Base-by-base conservation (phyloP, 495 filamentous ascomycete species). In the Penicillium lividum region DNA sequence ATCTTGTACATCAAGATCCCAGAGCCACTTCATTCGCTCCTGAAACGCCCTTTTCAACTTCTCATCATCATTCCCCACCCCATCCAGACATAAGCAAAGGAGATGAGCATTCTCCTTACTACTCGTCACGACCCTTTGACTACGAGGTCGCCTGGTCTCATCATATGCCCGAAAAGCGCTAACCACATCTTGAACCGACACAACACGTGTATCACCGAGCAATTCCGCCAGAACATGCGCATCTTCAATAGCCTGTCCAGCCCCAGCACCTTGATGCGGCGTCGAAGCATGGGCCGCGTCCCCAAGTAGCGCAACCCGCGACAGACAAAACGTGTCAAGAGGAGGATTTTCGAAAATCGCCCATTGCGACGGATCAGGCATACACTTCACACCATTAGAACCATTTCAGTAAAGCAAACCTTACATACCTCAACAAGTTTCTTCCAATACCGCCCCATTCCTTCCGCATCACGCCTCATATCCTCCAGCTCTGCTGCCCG, bases 281-380 rank as follows among this genome's bases (percentile, higher is more conserved):
- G 86, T 88, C 0, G 80, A 80, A 0, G 87, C 86, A 59, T 90
- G 88, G 0, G 87, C 87, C 0, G 88, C 87, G 60, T 90, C 88
- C 1, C 89, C 88, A 0, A 89, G 69, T 3, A 90, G 73, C 6
- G 80, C 82, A 0, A 90, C 62, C 0, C 78, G 74, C 3, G 78
- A 81, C 31, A 78, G 79, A 53, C 72, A 75, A 57, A 82, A 90
- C 1, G 77, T 82, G 2, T 77, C 74, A 10, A 81, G 75, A 10
- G 80, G 79, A 1, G 80, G 80, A 46, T 85, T 79, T 33, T 89
- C 79, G 68, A 86, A 89, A 16, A 90, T 69, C 1, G 85, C 86
- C 83, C 86, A 89, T 29, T 84, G 72, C 5, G 78, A 78, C 8
- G 80, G 72, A 54, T 83, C 75, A 0, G 69, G 69, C 69, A 82